phyloP scores from a whole-genome alignment of 2,329 filamentous ascomycete species.

The Aureobasidium lini region DNA sequence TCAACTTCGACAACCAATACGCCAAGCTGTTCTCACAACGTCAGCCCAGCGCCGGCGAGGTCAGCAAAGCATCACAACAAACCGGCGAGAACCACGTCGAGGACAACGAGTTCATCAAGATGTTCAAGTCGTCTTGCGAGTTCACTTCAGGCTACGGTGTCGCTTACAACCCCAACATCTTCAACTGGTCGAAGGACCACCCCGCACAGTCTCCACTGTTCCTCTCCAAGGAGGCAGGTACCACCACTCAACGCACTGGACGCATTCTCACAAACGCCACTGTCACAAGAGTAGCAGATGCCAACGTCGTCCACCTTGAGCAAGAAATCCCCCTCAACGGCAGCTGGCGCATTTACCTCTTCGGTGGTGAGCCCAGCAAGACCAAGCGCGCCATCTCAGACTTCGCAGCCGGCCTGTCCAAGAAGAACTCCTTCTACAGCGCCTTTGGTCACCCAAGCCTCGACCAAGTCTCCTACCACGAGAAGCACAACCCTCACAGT shows the following conservation, averaged over 20 bases:
- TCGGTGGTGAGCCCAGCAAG: slow-evolving; percentile 60
- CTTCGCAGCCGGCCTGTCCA: slow-evolving; percentile 57
- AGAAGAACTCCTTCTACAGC: slow-evolving; percentile 64
- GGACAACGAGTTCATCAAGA: slow-evolving; percentile 77
- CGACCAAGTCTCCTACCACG: slow-evolving; percentile 61
- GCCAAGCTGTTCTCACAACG: slow-evolving; percentile 82
- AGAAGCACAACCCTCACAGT: slow-evolving; percentile 78
- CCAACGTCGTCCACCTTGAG: slow-evolving; percentile 83
- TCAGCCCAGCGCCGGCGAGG: slow-evolving; percentile 64
- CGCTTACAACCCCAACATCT: slow-evolving; percentile 68
- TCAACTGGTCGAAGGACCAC: slow-evolving; percentile 77
- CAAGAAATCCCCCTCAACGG: slow-evolving; percentile 86
- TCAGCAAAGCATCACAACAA: slow-evolving; percentile 58
- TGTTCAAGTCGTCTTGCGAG: slow-evolving; percentile 84
- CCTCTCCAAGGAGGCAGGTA: slow-evolving; percentile 45
- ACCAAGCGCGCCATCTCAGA: slow-evolving; percentile 60
- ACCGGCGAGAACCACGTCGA: slow-evolving; percentile 30
- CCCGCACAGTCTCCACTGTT: slow-evolving; percentile 63
- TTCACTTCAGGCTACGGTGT: slow-evolving; percentile 92
- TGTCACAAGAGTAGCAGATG: slow-evolving; percentile 79
- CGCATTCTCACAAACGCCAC: slow-evolving; percentile 69
- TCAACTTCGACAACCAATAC: slow-evolving; percentile 83
- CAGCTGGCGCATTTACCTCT: slow-evolving; percentile 78
- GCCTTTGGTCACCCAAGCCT: slow-evolving; percentile 57
- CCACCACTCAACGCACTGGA: slow-evolving; percentile 62